These are phyloP conservation scores for Volvox reticuliferus DNA, from an alignment of 139 green algal species.

Conservation along the genomic window DNA sequence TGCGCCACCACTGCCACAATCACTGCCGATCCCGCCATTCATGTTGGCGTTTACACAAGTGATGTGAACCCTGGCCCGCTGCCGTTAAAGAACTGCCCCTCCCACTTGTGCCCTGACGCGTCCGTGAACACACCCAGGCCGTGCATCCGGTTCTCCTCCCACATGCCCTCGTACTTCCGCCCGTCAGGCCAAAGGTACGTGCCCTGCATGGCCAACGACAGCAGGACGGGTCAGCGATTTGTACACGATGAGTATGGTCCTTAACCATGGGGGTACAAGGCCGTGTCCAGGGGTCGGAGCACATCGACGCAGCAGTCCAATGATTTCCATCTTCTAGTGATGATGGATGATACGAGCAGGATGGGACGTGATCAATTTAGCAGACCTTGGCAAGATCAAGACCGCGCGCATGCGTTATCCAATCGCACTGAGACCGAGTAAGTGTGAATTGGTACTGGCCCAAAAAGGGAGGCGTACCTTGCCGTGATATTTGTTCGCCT, in stretches of 20 bases:
- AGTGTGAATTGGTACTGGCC: no score
- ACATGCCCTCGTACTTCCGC: constrained; percentile 59
- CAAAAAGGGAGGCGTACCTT: constrained; percentile 8
- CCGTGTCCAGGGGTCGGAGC: no score
- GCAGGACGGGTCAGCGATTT: not conserved
- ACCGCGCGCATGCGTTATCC: no score
- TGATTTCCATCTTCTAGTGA: no score
- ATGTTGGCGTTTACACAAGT: constrained; percentile 45
- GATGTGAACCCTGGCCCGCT: constrained; percentile 67
- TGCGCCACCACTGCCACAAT: not conserved
- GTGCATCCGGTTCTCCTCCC: constrained; percentile 72
- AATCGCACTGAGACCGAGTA: no score
- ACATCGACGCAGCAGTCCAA: no score
- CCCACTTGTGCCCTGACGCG: constrained; percentile 66
- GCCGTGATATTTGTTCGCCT: constrained; percentile 69
- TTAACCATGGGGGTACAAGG: no score
- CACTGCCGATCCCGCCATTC: not conserved
- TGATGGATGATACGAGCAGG: no score
- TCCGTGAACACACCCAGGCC: constrained; percentile 70
- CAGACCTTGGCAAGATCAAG: no score
- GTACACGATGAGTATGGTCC: no score
- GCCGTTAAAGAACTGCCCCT: constrained; percentile 77
- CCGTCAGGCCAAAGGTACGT: constrained; percentile 63
- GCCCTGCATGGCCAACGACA: constrained; percentile 42
- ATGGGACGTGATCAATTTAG: no score